Conservation (phyloP, 768 basidiomycete genomes). For the Serendipita sp. region DNA sequence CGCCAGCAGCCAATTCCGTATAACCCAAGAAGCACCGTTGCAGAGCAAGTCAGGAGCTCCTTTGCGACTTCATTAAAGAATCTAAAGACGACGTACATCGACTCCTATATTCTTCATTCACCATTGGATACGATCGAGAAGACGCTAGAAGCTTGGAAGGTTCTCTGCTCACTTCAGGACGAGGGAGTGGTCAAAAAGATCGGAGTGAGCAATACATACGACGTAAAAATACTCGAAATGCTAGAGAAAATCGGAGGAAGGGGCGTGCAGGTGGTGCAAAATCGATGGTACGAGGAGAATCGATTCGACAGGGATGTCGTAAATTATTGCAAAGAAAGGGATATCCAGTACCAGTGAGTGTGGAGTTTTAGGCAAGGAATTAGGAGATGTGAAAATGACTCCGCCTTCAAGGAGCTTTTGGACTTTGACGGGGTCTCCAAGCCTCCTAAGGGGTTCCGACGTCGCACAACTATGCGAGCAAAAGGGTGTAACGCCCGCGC, state of each 20-base stretch:
- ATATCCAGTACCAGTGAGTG: conserved; percentile 56
- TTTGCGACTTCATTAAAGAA: conserved; percentile 50
- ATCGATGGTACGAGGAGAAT: conserved; percentile 74
- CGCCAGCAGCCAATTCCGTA: conserved; percentile 56
- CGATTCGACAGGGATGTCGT: conserved; percentile 55
- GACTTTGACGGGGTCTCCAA: conserved; percentile 70
- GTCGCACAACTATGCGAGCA: conserved; percentile 30
- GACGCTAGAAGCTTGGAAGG: conserved; percentile 56
- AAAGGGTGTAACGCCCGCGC: conserved; percentile 41
- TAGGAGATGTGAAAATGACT: neutral
- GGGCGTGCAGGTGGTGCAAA: conserved; percentile 58
- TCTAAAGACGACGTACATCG: conserved; percentile 56
- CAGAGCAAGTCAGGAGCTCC: conserved; percentile 46
- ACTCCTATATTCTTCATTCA: conserved; percentile 66
- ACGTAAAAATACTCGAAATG: conserved; percentile 36
- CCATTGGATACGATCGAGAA: conserved; percentile 42
- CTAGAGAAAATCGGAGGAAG: conserved; percentile 35
- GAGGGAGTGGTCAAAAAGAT: conserved; percentile 47
- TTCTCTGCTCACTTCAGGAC: conserved; percentile 45
- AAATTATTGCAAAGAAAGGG: conserved; percentile 44
- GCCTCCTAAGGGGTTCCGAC: conserved; percentile 35
- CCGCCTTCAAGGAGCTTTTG: conserved; percentile 35
- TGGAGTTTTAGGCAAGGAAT: neutral
- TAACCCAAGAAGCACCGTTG: conserved; percentile 35
- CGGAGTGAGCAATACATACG: conserved; percentile 68